Conservation (phyloP, 495 filamentous ascomycete genomes). For the Annulohypoxylon bovei region DNA sequence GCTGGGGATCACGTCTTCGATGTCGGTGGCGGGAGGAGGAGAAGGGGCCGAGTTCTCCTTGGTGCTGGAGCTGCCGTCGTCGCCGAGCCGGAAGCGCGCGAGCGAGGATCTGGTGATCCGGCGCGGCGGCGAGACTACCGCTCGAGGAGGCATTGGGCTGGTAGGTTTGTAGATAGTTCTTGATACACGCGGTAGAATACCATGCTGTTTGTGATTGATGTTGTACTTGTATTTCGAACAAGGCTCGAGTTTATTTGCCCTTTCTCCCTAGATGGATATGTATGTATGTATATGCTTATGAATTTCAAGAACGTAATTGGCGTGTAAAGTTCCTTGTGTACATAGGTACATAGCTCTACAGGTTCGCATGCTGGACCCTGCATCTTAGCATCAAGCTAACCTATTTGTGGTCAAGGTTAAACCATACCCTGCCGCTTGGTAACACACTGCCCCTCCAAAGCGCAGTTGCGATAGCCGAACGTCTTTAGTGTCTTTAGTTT, state of each 20-base stretch:
- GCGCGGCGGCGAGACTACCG: conserved; percentile 46
- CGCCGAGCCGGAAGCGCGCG: conserved; percentile 54
- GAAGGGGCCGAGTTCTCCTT: conserved; percentile 41
- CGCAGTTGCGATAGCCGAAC: background rate
- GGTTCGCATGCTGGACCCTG: conserved; percentile 27
- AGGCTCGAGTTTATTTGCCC: background rate
- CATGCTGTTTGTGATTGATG: conserved; percentile 53
- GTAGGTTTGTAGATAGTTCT: conserved; percentile 62
- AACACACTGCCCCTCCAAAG: conserved; percentile 16
- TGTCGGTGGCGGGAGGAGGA: conserved; percentile 55
- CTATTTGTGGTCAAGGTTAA: background rate
- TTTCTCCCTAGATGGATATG: background rate
- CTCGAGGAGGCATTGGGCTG: conserved; percentile 38
- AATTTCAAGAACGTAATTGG: background rate
- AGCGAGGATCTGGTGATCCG: conserved; percentile 59
- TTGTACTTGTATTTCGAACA: background rate
- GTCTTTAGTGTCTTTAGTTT: background rate
- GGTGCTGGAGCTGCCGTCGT: conserved; percentile 37
- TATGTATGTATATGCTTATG: background rate
- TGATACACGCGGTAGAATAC: conserved; percentile 68
- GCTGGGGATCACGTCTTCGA: conserved; percentile 68
- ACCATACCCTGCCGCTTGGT: background rate
- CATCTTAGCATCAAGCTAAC: background rate
- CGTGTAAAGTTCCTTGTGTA: background rate
- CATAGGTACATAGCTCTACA: background rate